A percentile compares a stretch with the other conserved stretches of the same genome.
These are phyloP conservation scores for Pseudocercospora vitis DNA, from an alignment of 2,329 filamentous ascomycete genomes.

Conservation along the genomic window DNA sequence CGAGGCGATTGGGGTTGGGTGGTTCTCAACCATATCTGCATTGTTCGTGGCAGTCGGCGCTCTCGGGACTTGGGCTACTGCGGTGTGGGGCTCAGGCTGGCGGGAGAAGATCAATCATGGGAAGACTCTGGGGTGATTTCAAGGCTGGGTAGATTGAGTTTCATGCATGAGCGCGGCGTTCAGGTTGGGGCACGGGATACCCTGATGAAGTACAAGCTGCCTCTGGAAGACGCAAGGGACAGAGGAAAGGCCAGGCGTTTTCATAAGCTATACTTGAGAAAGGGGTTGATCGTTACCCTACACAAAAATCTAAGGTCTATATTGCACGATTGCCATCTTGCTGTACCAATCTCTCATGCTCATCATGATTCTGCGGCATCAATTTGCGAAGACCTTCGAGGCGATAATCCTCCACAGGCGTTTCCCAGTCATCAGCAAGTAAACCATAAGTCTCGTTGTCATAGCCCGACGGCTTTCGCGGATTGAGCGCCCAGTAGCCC, in stretches of 20 bases:
- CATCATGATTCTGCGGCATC: conserved; percentile 20
- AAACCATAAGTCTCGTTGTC: conserved; percentile 62
- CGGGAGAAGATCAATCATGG: conserved; percentile 26
- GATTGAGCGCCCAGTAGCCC: conserved; percentile 70
- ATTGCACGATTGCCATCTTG: not conserved
- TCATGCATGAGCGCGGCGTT: conserved; percentile 6
- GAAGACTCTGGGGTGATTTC: conserved; percentile 22
- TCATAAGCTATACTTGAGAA: not conserved
- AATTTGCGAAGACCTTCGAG: conserved; percentile 28
- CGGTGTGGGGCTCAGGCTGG: conserved; percentile 26
- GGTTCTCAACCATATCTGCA: conserved; percentile 72
- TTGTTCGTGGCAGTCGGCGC: conserved; percentile 53
- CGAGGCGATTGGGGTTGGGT: conserved; percentile 73
- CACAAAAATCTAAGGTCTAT: not conserved
- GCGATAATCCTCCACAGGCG: conserved; percentile 37
- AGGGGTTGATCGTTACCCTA: not conserved
- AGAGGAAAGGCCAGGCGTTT: too few species aligned
- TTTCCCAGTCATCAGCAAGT: conserved; percentile 64
- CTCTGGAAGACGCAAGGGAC: too few species aligned
- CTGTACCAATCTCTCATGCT: not conserved
- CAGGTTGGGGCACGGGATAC: conserved; percentile 5
- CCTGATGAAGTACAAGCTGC: too few species aligned
- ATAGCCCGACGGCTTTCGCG: conserved; percentile 60
- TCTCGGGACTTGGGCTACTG: conserved; percentile 49
- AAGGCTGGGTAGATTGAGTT: not conserved